A percentile compares a stretch with the other conserved stretches of the same genome.
phyloP scores from a whole-genome alignment of 73 alveolate genomes.

The Paramecium sexaurelia region DNA sequence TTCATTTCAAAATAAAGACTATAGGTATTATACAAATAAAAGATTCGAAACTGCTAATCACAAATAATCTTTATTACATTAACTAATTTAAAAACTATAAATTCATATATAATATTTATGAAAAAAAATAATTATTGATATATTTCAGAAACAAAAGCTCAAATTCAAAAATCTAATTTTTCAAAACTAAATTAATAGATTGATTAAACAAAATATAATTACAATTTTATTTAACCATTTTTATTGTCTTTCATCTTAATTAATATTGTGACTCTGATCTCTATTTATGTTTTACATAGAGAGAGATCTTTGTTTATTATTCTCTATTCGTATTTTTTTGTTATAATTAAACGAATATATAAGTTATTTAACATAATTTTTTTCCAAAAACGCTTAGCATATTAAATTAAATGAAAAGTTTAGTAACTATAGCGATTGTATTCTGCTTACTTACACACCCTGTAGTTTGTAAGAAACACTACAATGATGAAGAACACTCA shows the following conservation, averaged over 20 bases:
- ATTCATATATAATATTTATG: neutral
- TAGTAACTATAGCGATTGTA: neutral
- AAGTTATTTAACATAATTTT: neutral
- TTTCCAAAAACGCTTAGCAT: conserved; percentile 30
- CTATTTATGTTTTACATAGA: no score
- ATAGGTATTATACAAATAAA: neutral
- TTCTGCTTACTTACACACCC: conserved; percentile 38
- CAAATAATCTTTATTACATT: neutral
- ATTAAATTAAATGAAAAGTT: conserved; percentile 30
- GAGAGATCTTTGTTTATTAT: neutral
- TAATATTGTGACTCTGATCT: no score
- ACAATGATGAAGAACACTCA: conserved; percentile 40
- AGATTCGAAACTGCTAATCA: neutral
- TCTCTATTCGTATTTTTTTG: no score
- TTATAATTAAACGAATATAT: neutral
- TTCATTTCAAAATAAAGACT: neutral
- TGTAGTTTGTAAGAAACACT: conserved; percentile 19
- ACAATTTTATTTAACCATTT: no score
- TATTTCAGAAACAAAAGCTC: neutral
- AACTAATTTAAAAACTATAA: no score
- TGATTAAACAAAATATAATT: no score
- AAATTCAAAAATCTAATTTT: neutral
- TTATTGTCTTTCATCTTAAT: no score
- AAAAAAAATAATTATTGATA: neutral
- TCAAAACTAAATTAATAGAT: neutral